Evolutionary conservation across 805 yeast genomes (phyloP), one percentile per base, ranked within the genome.

Genomic region (Ogataea nakhonphanomensis): DNA sequence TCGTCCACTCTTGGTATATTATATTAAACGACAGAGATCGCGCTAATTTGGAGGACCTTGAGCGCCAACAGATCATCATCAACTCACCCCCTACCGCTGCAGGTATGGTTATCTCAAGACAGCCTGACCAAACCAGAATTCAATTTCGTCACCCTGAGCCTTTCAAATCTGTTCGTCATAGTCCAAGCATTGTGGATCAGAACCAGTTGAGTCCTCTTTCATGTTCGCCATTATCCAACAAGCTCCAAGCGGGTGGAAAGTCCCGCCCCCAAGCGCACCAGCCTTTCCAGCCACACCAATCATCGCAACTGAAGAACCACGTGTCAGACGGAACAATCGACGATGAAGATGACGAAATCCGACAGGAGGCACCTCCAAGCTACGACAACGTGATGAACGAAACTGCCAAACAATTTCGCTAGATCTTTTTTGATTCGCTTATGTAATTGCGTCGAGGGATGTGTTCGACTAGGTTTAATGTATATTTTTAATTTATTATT

Each of bases 1-100:
- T 82, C 36, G 60, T 83, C 31, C 91, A 84, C 58, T 70, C 84
- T 4, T 70, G 81, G 62, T 84, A 80, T 58, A 74, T 84, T 43
- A 81, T 84, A 40, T 64, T 78, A 42, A 61, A 62, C 33, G 73
- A 78, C 48, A 84, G 86, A 8, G 54, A 54, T 11, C 29, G 33
- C 27, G 14, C 22, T 35, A 6, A 32, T 3, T 44, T 45, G 22
- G 61, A 59, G 21, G 61, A 59, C 37, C 10, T 50, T 4, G 55
- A 50, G 34, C 42, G 63, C 54, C 49, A 51, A 39, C 63, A 59
- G 33, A 50, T 60, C 12, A 44, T 55, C 33, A 51, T 59, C 21
- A 53, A 48, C 11, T 33, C 54, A 5, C 57, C 59, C 7, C 57
- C 54, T 2, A 43, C 49, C 12, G 39, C 51, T 11, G 46, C 51